Evolutionary conservation across 345 rosid species (phyloP), one percentile per base, ranked within the genome.

Genomic region (Rubroshorea leprosula): DNA sequence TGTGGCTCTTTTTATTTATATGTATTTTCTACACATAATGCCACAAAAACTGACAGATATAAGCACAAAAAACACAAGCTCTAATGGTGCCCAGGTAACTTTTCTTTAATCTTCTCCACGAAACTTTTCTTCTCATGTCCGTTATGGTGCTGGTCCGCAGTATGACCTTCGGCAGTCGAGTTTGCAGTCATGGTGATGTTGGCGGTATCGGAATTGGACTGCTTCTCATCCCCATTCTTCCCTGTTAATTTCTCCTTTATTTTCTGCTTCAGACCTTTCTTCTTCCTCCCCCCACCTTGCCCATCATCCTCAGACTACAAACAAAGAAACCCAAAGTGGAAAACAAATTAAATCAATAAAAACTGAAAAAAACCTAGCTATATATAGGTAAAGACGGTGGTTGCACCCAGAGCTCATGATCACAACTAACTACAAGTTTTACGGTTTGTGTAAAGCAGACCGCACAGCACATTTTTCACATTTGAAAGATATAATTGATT

Each of bases 281-380:
- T 90, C 83, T 87, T 87, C 74, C 86, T 79, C 50, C 91, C 75
- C 46, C 92, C 91, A 26, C 96, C 95, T 80, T 79, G 70, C 38
- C 78, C 96, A 61, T 82, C 94, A 31, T 85, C 96, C 77, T 79
- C 86, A 9, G 78, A 73, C 85, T 73, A 63, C 55, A 29, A 49
- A 8, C 31, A 3, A 35, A 2, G 43, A 25, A 49, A 13, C 0
- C 6, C 25, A 23, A 52, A 21, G 0, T 18, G 0, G 12, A 7
- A 35, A 39, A 6, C 5, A 43, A 50, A 4, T 51, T 38, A 22
- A 31, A 16, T 16, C 13, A 4, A 22, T 31, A 58, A 51, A 13
- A 11, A 53, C 50, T 51, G 8, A 22, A 6, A 15, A 54, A 49
- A 54, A 47, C n/a, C n/a, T n/a, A n/a, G n/a, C n/a, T n/a, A n/a